Percentiles rank a stretch among this genome's conserved stretches.
Evolutionary conservation across 1,139 yeast genomes (phyloP).

Genomic region (Lodderomyces pseudojiufengensis): DNA sequence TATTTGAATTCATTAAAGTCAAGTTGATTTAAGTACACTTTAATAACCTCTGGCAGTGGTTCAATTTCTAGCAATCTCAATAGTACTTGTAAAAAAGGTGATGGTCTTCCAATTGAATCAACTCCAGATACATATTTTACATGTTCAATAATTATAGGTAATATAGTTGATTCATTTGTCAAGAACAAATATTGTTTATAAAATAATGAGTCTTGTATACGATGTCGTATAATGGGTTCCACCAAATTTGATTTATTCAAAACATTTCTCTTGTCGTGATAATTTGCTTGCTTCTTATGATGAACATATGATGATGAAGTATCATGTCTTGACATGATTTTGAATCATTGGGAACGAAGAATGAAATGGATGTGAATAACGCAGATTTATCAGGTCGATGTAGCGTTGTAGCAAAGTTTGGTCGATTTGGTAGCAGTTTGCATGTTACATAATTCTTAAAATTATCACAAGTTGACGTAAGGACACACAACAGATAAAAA

Average conservation of each 20-base stretch:
- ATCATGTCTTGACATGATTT: not conserved
- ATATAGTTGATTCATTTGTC: constrained; percentile 51
- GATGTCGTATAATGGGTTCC: constrained; percentile 66
- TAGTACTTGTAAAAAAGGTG: constrained; percentile 62
- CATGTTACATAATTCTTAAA: too few relatives aligned
- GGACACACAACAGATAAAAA: too few relatives aligned
- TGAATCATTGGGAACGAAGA: not conserved
- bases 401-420: too few relatives aligned
- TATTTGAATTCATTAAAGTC: constrained; percentile 56
- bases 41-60: constrained; percentile 52
- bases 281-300: constrained; percentile 18
- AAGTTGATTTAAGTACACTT: constrained; percentile 47
- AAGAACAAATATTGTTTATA: constrained; percentile 64
- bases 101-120: constrained; percentile 48
- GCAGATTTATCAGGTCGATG: too few relatives aligned
- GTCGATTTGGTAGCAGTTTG: too few relatives aligned
- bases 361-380: too few relatives aligned
- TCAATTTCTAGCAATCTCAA: constrained; percentile 61
- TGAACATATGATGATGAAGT: constrained; percentile 2
- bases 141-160: constrained; percentile 34
- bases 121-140: constrained; percentile 47
- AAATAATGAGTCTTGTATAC: constrained; percentile 64
- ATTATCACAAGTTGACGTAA: too few relatives aligned
- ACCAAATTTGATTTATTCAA: constrained; percentile 52
- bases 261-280: constrained; percentile 24